Evolutionary conservation across 2,329 filamentous ascomycete species (phyloP).

Genomic region (Ceratocystis lukuohia): DNA sequence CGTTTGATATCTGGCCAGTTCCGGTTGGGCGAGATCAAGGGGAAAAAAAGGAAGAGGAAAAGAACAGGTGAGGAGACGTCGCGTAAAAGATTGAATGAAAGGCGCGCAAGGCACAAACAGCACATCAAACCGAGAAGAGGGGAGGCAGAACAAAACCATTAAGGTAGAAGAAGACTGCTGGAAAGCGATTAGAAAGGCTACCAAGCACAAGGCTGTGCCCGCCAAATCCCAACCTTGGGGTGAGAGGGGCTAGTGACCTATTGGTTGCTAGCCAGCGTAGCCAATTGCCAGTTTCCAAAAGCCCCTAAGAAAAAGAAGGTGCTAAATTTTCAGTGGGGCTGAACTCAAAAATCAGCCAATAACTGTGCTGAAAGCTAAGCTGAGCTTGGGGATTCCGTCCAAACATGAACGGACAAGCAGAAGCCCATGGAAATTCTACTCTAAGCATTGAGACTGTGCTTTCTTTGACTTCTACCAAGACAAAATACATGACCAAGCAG

Average conservation of each 20-base stretch:
- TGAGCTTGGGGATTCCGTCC: background rate
- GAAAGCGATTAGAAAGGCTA: background rate
- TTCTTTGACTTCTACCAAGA: too few species aligned
- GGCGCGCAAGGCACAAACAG: background rate
- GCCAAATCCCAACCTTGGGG: background rate
- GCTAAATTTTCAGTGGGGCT: background rate
- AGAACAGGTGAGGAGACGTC: conserved; percentile 8
- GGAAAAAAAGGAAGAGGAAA: background rate
- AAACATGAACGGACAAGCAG: background rate
- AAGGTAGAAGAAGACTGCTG: background rate
- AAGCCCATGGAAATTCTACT: background rate
- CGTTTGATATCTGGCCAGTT: conserved; percentile 7
- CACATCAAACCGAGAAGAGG: background rate
- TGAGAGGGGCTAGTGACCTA: too few species aligned
- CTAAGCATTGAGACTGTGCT: too few species aligned
- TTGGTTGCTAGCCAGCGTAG: background rate
- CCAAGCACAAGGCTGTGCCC: background rate
- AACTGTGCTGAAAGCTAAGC: background rate
- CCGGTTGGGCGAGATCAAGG: background rate
- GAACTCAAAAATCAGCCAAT: background rate
- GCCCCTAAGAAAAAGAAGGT: background rate
- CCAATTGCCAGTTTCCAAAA: background rate
- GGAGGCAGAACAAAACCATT: background rate
- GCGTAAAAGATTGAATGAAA: conserved; percentile 3
- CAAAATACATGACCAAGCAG: too few species aligned